Percentiles rank a stretch among this genome's conserved stretches.
Conservation (phyloP, 371 early-diverging fungal genomes). For the Mortierella sp. region DNA sequence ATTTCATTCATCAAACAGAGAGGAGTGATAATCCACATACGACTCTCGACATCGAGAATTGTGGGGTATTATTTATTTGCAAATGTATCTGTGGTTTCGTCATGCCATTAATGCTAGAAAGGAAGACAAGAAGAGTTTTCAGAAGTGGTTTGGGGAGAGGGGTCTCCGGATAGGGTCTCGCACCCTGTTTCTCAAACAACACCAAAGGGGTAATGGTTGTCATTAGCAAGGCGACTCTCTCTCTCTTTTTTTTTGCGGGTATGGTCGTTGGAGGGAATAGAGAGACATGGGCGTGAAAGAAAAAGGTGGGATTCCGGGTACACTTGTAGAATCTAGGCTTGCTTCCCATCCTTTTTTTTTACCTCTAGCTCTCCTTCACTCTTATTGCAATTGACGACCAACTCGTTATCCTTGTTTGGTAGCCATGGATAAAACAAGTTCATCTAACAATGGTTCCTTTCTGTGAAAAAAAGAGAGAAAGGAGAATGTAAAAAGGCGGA, state of each 20-base stretch:
- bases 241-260: not conserved
- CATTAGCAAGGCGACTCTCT: no score
- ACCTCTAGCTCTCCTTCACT: no score
- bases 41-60: not conserved
- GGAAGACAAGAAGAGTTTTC: not conserved
- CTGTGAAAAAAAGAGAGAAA: not conserved
- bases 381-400: no score
- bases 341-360: no score
- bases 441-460: not conserved
- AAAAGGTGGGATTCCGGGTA: not conserved
- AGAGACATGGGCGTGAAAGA: not conserved
- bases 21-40: not conserved
- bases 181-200: not conserved
- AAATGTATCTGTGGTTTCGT: not conserved
- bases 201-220: not conserved
- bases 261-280: not conserved
- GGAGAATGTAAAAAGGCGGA: not conserved
- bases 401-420: no score
- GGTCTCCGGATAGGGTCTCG: not conserved
- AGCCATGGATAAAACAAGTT: no score
- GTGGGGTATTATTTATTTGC: not conserved
- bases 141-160: not conserved
- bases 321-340: no score
- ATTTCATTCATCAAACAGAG: no score
- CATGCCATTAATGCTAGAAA: not conserved